Evolutionary conservation across 2,329 filamentous ascomycete species (phyloP), one percentile per base, ranked within the genome.

Genomic region (Colletotrichum karsti): DNA sequence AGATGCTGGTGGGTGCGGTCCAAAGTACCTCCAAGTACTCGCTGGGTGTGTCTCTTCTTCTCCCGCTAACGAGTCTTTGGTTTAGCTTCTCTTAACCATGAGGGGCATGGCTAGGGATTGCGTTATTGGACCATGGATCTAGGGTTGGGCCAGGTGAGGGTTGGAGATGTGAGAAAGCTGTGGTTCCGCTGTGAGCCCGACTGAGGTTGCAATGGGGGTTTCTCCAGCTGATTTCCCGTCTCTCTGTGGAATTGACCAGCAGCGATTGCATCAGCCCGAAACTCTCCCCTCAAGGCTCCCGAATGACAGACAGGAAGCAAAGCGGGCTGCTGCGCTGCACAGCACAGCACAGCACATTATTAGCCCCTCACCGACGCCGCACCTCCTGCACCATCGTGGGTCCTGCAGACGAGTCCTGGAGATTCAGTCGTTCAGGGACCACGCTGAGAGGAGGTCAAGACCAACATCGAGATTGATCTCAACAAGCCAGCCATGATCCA

Each of bases 61-160:
- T 24, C 42, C 51, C 41, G 41, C 60, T 63, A 63, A 44, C 26
- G 18, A 20, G n/a, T 30, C 9, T 37, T 58, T 35, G 35, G 61
- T 33, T 39, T 68, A 68, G 61, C 35, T 24, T 65, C 33, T 26
- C 37, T 53, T 39, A 24, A 30, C 18, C 37, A 44, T 46, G 65
- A 65, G 42, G 53, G 61, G 53, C 61, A 53, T 39, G 61, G 60
- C 13, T 61, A 46, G 48, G 65, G 53, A 65, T 68, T 33, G 37
- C 48, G 44, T 42, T 58, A 33, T 48, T 65, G 37, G 48, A 2
- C 24, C 61, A 64, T 65, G 65, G 65, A 65, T 65, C 53, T 54
- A 65, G 61, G 65, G 59, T 46, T 41, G 61, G 46, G 33, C 28
- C n/a, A 6, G n/a, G 28, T 37, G 22, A 50, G 33, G 37, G 28